Percentiles rank a stretch among this genome's conserved stretches.
phyloP scores from a whole-genome alignment of 2,329 filamentous ascomycete species.

The Arachnomyces sp. region DNA sequence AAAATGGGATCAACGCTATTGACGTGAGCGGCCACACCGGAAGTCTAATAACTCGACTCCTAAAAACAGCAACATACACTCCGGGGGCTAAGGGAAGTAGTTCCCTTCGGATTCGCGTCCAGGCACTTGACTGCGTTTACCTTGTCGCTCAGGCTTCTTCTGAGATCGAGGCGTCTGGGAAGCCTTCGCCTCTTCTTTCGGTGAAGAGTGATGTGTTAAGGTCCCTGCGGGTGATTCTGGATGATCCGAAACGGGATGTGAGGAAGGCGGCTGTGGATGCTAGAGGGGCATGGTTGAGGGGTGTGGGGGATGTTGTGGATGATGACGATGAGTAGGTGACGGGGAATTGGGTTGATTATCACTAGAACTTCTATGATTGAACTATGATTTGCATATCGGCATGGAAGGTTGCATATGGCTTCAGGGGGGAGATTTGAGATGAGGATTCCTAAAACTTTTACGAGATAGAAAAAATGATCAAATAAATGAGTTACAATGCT shows the following conservation, averaged over 20 bases:
- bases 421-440: too few relatives aligned
- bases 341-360: background rate
- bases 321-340: slow-evolving; percentile 33
- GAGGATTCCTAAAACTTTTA: too few relatives aligned
- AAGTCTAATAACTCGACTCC: slow-evolving; percentile 49
- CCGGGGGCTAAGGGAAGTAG: slow-evolving; percentile 13
- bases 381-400: background rate
- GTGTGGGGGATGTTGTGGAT: slow-evolving; percentile 49
- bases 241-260: slow-evolving; percentile 57
- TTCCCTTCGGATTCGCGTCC: slow-evolving; percentile 24
- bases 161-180: slow-evolving; percentile 18
- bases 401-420: too few relatives aligned
- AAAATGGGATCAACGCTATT: slow-evolving; percentile 46
- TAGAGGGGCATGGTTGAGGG: slow-evolving; percentile 51
- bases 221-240: slow-evolving; percentile 47
- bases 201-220: slow-evolving; percentile 52
- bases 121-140: slow-evolving; percentile 31
- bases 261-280: slow-evolving; percentile 56
- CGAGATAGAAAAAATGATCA: too few relatives aligned
- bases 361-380: too few relatives aligned
- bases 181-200: slow-evolving; percentile 44
- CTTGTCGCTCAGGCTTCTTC: slow-evolving; percentile 27
- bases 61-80: slow-evolving; percentile 38
- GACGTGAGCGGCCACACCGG: slow-evolving; percentile 49
- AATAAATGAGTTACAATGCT: too few relatives aligned